Conservation (phyloP, 1,284 basidiomycete genomes). For the Ustilago loliicola region DNA sequence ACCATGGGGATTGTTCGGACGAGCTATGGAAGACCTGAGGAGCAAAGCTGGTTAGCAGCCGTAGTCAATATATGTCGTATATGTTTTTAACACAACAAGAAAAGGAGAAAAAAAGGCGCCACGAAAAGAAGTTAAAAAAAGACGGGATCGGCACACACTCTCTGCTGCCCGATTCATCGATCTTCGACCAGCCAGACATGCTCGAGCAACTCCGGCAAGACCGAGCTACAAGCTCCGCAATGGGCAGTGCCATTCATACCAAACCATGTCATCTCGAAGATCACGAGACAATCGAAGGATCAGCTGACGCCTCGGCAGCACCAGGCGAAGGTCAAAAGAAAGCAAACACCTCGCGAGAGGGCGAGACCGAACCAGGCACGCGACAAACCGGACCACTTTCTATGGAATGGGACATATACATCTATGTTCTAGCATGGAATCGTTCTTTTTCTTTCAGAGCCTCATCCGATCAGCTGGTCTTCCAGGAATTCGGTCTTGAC, state of each 20-base stretch:
- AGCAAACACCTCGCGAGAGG: background rate
- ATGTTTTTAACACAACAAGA: background rate
- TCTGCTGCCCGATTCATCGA: too few relatives aligned
- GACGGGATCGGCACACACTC: too few relatives aligned
- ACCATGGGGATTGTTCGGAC: too few relatives aligned
- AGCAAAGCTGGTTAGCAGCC: too few relatives aligned
- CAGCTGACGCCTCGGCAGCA: slow-evolving; percentile 16
- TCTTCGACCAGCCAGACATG: too few relatives aligned
- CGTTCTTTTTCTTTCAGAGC: background rate
- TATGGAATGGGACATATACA: slow-evolving; percentile 8
- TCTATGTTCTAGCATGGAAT: background rate
- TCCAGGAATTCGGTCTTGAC: background rate
- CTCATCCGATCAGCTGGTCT: slow-evolving; percentile 5
- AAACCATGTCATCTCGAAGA: background rate
- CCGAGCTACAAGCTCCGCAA: background rate
- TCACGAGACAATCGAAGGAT: background rate
- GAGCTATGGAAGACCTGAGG: too few relatives aligned
- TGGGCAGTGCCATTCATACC: too few relatives aligned
- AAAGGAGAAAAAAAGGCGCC: background rate
- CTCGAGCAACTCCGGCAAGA: background rate
- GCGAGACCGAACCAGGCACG: background rate
- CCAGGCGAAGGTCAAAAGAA: background rate
- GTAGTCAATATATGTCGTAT: too few relatives aligned
- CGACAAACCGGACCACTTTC: too few relatives aligned
- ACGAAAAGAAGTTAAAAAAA: too few relatives aligned